A percentile compares a stretch with the other conserved stretches of the same genome.
Evolutionary conservation across 176 grass and related monocot species (phyloP).

Genomic region (Tillandsia leiboldiana): DNA sequence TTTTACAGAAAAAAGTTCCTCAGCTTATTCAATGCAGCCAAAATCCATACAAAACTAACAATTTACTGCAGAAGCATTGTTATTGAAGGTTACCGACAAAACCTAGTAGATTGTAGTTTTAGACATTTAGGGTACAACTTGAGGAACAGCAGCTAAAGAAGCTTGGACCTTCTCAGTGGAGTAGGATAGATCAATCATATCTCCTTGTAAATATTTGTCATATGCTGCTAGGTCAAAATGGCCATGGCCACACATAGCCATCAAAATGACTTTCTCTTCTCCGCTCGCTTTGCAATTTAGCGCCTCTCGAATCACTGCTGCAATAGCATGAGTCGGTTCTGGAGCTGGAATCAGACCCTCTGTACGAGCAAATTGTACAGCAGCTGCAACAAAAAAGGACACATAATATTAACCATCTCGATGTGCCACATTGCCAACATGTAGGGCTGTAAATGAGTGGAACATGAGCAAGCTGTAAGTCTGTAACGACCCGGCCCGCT

Average conservation of each 20-base stretch:
- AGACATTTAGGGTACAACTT: conserved; percentile 12
- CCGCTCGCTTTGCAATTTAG: conserved; percentile 66
- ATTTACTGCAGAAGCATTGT: no score
- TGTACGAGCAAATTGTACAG: conserved; percentile 68
- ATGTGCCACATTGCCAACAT: no score
- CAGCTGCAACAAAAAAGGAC: conserved; percentile 37
- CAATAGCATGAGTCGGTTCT: conserved; percentile 87
- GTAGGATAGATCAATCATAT: conserved; percentile 67
- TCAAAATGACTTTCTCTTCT: conserved; percentile 92
- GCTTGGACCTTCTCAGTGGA: conserved; percentile 42
- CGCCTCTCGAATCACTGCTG: conserved; percentile 84
- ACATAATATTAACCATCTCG: not conserved
- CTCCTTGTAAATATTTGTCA: conserved; percentile 67
- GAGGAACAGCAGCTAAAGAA: conserved; percentile 53
- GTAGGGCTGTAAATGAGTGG: no score
- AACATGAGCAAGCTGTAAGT: no score
- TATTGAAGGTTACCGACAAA: no score
- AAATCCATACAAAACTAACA: no score
- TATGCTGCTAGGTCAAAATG: conserved; percentile 84
- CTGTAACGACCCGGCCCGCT: no score
- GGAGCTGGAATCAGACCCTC: conserved; percentile 97
- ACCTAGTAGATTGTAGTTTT: no score
- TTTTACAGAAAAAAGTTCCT: no score
- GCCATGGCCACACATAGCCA: conserved; percentile 94
- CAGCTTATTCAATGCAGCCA: no score